Evolutionary conservation across 768 basidiomycete genomes (phyloP).

Genomic region (Mycena albidolilacea): DNA sequence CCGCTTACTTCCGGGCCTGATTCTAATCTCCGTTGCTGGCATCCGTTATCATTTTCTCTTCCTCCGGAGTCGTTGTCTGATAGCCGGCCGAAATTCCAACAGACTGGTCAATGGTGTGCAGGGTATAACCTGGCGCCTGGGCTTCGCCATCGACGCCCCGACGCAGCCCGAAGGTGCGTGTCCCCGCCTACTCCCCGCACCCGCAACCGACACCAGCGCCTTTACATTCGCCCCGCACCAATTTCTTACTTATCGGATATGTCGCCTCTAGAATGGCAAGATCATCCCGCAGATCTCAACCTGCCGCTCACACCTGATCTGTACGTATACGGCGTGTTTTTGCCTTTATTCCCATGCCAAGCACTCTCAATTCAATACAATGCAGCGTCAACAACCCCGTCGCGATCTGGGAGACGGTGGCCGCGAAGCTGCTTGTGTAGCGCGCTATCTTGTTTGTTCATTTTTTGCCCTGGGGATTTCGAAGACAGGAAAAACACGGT

Average conservation of each 20-base stretch:
- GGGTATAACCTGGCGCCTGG: conserved; percentile 75
- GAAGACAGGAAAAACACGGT: no score
- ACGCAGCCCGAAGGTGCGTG: conserved; percentile 66
- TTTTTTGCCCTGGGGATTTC: not conserved
- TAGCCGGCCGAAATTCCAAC: conserved; percentile 5
- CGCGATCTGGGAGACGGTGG: conserved; percentile 69
- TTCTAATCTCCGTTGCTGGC: conserved; percentile 22
- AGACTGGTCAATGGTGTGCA: conserved; percentile 31
- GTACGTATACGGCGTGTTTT: conserved; percentile 46
- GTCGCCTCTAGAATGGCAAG: conserved; percentile 65
- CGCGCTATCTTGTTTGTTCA: not conserved
- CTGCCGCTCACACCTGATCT: conserved; percentile 63
- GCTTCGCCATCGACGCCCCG: conserved; percentile 67
- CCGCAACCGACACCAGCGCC: not conserved
- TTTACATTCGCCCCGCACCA: no score
- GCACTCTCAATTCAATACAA: not conserved
- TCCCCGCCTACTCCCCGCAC: not conserved
- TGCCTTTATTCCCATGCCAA: conserved; percentile 19
- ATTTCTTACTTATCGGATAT: conserved; percentile 9
- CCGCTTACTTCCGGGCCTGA: conserved; percentile 29
- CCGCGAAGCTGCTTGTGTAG: conserved; percentile 44
- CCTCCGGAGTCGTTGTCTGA: conserved; percentile 1
- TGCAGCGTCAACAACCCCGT: conserved; percentile 68
- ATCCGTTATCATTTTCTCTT: not conserved
- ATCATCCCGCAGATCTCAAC: conserved; percentile 66